These are phyloP conservation scores for Chalciporus pseudorubinellus DNA, from an alignment of 768 basidiomycete species.

Conservation along the genomic window DNA sequence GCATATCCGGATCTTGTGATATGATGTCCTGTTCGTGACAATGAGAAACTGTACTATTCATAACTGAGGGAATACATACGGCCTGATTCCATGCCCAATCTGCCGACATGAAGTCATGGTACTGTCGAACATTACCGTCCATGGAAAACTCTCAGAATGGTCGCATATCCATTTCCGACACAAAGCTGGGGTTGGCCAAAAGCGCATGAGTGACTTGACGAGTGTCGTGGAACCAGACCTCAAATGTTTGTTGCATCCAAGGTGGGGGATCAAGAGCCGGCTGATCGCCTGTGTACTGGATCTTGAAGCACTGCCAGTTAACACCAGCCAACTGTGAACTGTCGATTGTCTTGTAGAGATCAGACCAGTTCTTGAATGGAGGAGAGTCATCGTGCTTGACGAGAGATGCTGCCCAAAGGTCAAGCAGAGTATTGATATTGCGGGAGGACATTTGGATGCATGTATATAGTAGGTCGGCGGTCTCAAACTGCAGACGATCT, in stretches of 20 bases:
- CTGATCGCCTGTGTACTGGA: constrained; percentile 17
- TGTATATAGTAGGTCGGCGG: constrained; percentile 20
- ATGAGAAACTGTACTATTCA: no score
- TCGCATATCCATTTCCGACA: constrained; percentile 20
- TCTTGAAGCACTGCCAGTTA: no score
- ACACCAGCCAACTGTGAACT: constrained; percentile 23
- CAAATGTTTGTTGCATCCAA: no score
- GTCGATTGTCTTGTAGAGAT: constrained; percentile 29
- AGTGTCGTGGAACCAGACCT: constrained; percentile 29
- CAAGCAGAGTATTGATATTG: no score
- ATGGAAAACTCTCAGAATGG: constrained; percentile 1
- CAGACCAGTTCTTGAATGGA: constrained; percentile 25
- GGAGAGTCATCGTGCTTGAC: constrained; percentile 6
- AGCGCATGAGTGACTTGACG: constrained; percentile 15
- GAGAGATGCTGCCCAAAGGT: constrained; percentile 18
- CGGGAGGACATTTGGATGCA: constrained; percentile 21
- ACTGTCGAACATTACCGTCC: not conserved
- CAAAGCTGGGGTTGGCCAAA: constrained; percentile 24
- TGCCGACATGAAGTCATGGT: not conserved
- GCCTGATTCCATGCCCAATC: no score
- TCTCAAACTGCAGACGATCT: no score
- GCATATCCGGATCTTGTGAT: no score
- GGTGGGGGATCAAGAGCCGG: constrained; percentile 2
- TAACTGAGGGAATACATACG: no score
- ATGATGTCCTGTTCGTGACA: no score